These are phyloP conservation scores for Mortierella sp. DNA, from an alignment of 371 early-diverging fungal species.

Conservation along the genomic window DNA sequence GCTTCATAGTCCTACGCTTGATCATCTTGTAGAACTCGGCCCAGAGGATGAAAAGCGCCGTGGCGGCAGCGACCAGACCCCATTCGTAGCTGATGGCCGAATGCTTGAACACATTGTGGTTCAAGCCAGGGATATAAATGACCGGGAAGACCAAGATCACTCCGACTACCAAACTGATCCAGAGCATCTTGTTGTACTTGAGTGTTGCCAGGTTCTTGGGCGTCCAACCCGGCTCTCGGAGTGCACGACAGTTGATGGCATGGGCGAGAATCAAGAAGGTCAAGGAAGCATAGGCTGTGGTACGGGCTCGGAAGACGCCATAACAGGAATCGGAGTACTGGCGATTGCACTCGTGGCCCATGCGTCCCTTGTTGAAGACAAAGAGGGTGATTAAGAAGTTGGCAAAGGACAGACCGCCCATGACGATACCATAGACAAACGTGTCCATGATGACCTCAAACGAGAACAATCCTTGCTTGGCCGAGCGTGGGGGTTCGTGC, in stretches of 20 bases:
- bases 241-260: slow-evolving; percentile 78
- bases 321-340: slow-evolving; percentile 68
- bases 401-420: slow-evolving; percentile 74
- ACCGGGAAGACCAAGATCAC: slow-evolving; percentile 67
- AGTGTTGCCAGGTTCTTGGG: slow-evolving; percentile 57
- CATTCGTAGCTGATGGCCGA: slow-evolving; percentile 79
- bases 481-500: slow-evolving; percentile 83
- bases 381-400: slow-evolving; percentile 77
- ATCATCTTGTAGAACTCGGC: slow-evolving; percentile 67
- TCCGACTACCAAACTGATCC: slow-evolving; percentile 66
- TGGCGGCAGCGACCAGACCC: slow-evolving; percentile 73
- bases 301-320: slow-evolving; percentile 80
- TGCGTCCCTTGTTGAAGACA: slow-evolving; percentile 66
- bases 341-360: slow-evolving; percentile 74
- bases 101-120: slow-evolving; percentile 76
- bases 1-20: slow-evolving; percentile 32
- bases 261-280: slow-evolving; percentile 76
- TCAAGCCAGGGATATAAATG: slow-evolving; percentile 79
- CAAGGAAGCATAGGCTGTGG: slow-evolving; percentile 76
- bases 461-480: slow-evolving; percentile 75
- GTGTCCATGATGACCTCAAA: slow-evolving; percentile 76
- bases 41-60: slow-evolving; percentile 67
- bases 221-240: slow-evolving; percentile 72
- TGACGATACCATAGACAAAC: slow-evolving; percentile 77
- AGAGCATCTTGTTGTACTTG: slow-evolving; percentile 70